Evolutionary conservation across 148 eudicot species (phyloP).

Genomic region (Cornus controversa): DNA sequence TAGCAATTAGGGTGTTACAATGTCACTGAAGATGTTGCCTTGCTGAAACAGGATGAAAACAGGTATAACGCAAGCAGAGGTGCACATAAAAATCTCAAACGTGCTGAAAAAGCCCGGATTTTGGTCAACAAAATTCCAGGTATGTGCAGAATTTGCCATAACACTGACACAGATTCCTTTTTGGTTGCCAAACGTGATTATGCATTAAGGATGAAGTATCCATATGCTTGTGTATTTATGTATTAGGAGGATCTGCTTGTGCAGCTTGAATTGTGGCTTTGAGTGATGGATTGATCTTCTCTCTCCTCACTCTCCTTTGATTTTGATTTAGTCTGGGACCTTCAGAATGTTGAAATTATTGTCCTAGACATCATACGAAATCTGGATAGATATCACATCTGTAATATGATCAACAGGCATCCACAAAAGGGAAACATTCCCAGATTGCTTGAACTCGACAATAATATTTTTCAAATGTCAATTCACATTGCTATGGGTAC

Average conservation of each 20-base stretch:
- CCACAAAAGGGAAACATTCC: background rate
- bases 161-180: background rate
- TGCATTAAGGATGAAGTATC: background rate
- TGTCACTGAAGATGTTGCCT: slow-evolving; percentile 4
- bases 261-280: no score
- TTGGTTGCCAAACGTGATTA: background rate
- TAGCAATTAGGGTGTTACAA: background rate
- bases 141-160: slow-evolving; percentile 15
- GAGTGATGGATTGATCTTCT: background rate
- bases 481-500: background rate
- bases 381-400: background rate
- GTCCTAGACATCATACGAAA: background rate
- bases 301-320: background rate
- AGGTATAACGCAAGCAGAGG: slow-evolving; percentile 82
- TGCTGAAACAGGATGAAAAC: slow-evolving; percentile 52
- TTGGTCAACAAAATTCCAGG: slow-evolving; percentile 77
- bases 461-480: no score
- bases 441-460: background rate
- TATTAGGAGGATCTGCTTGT: no score
- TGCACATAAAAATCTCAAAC: slow-evolving; percentile 65
- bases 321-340: background rate
- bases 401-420: background rate
- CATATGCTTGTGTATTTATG: no score
- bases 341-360: background rate
- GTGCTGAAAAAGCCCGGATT: slow-evolving; percentile 73